Conservation (phyloP, 495 filamentous ascomycete species). For the Physcia stellaris region DNA sequence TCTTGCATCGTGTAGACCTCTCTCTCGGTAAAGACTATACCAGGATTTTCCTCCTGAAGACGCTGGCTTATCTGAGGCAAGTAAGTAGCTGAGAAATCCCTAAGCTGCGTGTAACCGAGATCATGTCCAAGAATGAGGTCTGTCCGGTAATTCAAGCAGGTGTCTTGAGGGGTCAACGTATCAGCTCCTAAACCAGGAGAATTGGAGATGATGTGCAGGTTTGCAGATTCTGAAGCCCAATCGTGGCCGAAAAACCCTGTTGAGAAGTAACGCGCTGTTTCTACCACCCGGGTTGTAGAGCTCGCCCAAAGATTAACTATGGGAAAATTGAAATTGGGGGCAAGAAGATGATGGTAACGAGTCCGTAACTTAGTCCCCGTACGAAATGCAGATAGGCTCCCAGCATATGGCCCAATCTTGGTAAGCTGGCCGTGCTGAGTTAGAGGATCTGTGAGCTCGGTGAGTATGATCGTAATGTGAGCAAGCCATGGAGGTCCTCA, state of each 20-base stretch:
- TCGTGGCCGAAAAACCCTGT: conserved; percentile 42
- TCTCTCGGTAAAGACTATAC: conserved; percentile 23
- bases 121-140: conserved; percentile 35
- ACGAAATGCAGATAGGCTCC: conserved; percentile 39
- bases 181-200: conserved; percentile 33
- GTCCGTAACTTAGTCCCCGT: conserved; percentile 43
- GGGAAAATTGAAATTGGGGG: neutral
- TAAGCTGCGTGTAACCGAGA: conserved; percentile 32
- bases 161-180: conserved; percentile 45
- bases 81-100: conserved; percentile 34
- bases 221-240: conserved; percentile 25
- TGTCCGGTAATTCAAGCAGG: conserved; percentile 35
- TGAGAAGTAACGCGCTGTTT: conserved; percentile 43
- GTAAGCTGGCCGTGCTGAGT: conserved; percentile 40
- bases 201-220: conserved; percentile 40
- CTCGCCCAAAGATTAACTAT: conserved; percentile 40
- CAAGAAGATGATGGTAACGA: conserved; percentile 35
- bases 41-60: conserved; percentile 30
- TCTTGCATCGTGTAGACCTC: conserved; percentile 50
- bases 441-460: conserved; percentile 2
- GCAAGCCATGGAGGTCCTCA: conserved; percentile 2
- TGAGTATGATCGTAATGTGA: neutral
- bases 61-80: conserved; percentile 31
- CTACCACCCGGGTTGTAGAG: conserved; percentile 39
- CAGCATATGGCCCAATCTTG: conserved; percentile 43